A percentile compares a stretch with the other conserved stretches of the same genome.
Conservation (phyloP, 1,139 yeast species). For the Yamadazyma epiphylla region DNA sequence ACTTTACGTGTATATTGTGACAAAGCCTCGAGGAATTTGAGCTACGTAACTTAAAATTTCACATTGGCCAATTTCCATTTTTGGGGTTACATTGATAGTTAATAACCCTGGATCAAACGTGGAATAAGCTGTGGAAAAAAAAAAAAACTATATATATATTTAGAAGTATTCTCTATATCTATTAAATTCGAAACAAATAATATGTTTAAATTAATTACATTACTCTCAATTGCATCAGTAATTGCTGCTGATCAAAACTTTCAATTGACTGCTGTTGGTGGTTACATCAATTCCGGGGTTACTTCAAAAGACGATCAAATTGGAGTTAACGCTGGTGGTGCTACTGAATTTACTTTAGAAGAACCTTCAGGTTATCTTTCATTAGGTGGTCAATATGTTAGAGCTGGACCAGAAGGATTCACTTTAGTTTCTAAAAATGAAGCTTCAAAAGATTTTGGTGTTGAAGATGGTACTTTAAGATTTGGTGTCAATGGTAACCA, state of each 20-base stretch:
- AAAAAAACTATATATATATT: constrained; percentile 15
- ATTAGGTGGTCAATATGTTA: constrained; percentile 18
- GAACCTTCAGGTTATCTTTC: constrained; percentile 28
- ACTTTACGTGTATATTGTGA: too few species aligned
- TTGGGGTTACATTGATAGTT: too few species aligned
- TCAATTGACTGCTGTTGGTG: constrained; percentile 25
- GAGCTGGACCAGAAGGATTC: constrained; percentile 13
- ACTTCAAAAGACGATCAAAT: constrained; percentile 13
- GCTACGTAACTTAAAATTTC: too few species aligned
- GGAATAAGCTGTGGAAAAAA: too few species aligned
- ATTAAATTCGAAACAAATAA: not conserved
- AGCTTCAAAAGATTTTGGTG: constrained; percentile 27
- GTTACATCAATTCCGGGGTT: constrained; percentile 19
- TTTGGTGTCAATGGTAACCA: constrained; percentile 13
- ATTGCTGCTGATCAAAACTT: constrained; percentile 27
- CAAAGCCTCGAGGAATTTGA: too few species aligned
- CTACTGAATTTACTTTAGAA: constrained; percentile 19
- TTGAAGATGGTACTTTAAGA: constrained; percentile 23
- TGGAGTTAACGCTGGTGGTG: constrained; percentile 18
- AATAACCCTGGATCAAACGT: too few species aligned
- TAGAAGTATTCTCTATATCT: constrained; percentile 18
- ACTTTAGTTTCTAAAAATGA: constrained; percentile 8
- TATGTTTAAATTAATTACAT: constrained; percentile 15
- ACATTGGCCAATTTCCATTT: too few species aligned
- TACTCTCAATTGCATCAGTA: constrained; percentile 23